Conservation (phyloP, 192 early-diverging fungal species). For the Backusella westeae region DNA sequence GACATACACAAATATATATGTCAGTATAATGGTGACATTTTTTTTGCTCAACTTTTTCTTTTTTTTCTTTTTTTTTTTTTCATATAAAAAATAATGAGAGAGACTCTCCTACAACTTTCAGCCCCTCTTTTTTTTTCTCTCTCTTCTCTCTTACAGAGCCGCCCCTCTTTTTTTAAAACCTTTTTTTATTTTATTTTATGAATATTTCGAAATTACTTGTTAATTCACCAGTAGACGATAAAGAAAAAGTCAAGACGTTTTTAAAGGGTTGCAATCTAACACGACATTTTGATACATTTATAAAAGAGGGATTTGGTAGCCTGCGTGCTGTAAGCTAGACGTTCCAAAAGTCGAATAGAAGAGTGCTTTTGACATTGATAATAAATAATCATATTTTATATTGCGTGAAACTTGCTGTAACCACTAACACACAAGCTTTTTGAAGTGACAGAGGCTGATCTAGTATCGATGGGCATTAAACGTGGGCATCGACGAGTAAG, state of each 20-base stretch:
- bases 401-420: too few relatives aligned
- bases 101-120: background rate
- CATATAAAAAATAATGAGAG: background rate
- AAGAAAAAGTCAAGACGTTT: conserved; percentile 17
- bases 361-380: too few relatives aligned
- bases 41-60: too few relatives aligned
- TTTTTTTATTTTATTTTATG: background rate
- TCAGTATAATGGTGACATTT: too few relatives aligned
- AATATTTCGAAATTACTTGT: background rate
- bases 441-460: conserved; percentile 37
- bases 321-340: conserved; percentile 32
- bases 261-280: conserved; percentile 21
- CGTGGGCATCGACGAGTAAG: conserved; percentile 42
- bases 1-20: too few relatives aligned
- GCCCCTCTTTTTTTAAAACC: background rate
- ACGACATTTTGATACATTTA: conserved; percentile 33
- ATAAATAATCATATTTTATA: too few relatives aligned
- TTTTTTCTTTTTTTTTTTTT: background rate
- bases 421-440: conserved; percentile 19
- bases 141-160: background rate
- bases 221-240: conserved; percentile 1
- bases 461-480: conserved; percentile 34
- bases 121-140: background rate
- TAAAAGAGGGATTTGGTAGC: conserved; percentile 40
- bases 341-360: background rate